Percentiles rank a stretch among this genome's conserved stretches.
phyloP scores from a whole-genome alignment of 257 asterid genomes.

The Solanum raphanifolium region DNA sequence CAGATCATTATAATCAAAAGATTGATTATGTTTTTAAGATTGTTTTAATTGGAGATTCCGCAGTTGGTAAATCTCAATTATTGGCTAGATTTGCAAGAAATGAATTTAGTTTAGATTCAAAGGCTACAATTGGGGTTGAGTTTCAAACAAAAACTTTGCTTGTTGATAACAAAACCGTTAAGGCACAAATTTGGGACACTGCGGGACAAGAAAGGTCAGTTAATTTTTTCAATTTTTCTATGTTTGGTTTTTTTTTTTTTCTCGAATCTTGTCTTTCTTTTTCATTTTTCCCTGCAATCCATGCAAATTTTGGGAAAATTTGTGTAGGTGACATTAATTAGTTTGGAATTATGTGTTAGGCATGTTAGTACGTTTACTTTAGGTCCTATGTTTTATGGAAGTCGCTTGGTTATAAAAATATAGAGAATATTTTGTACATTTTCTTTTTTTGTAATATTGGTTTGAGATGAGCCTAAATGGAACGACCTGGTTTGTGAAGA shows the following conservation, averaged over 20 bases:
- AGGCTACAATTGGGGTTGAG: slow-evolving; percentile 89
- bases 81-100: slow-evolving; percentile 78
- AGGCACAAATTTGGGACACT: slow-evolving; percentile 96
- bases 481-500: not conserved
- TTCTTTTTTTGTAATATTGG: not conserved
- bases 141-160: slow-evolving; percentile 73
- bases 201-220: slow-evolving; percentile 88
- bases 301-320: not conserved
- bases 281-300: not conserved
- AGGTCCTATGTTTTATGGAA: not conserved
- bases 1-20: slow-evolving; percentile 60
- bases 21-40: slow-evolving; percentile 82
- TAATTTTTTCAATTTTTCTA: not conserved
- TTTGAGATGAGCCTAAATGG: not conserved
- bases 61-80: slow-evolving; percentile 86
- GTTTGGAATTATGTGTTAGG: not conserved
- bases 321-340: not conserved
- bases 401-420: not conserved
- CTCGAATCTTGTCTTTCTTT: not conserved
- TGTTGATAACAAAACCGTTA: slow-evolving; percentile 62
- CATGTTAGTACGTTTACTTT: not conserved
- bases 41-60: slow-evolving; percentile 79
- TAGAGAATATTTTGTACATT: not conserved
- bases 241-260: not conserved
- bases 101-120: slow-evolving; percentile 72